Percentiles rank a stretch among this genome's conserved stretches.
Evolutionary conservation across 73 alveolate species (phyloP).

Genomic region (Stentor roeselii): DNA sequence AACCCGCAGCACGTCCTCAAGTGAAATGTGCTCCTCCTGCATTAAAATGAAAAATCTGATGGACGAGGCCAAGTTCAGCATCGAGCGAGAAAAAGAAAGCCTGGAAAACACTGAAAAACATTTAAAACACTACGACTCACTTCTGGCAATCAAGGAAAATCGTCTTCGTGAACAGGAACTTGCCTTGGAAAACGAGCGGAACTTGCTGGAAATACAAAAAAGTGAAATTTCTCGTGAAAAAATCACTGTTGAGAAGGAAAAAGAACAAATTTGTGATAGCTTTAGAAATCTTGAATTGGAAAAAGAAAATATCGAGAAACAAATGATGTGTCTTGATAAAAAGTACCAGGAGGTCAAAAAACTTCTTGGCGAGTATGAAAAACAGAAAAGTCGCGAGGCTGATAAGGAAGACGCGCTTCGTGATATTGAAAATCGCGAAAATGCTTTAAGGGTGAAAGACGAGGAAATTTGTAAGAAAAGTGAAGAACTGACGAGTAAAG

Average conservation of each 20-base stretch:
- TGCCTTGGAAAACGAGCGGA: background rate
- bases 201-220: background rate
- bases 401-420: background rate
- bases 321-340: background rate
- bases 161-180: slow-evolving; percentile 5
- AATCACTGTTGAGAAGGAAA: background rate
- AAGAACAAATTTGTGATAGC: background rate
- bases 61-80: background rate
- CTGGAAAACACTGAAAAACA: background rate
- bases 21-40: background rate
- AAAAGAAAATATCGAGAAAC: background rate
- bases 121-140: background rate
- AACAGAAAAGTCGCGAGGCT: background rate
- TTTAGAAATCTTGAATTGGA: background rate
- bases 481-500: background rate
- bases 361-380: background rate
- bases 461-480: background rate
- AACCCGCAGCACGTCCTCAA: background rate
- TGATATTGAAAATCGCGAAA: background rate
- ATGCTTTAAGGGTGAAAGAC: background rate
- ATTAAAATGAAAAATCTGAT: background rate
- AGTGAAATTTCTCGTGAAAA: background rate
- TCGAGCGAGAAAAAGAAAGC: slow-evolving; percentile 7
- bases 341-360: background rate
- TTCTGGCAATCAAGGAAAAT: background rate